Evolutionary conservation across 2,329 filamentous ascomycete species (phyloP), one percentile per base, ranked within the genome.

Genomic region (Clarireedia monteithiana): DNA sequence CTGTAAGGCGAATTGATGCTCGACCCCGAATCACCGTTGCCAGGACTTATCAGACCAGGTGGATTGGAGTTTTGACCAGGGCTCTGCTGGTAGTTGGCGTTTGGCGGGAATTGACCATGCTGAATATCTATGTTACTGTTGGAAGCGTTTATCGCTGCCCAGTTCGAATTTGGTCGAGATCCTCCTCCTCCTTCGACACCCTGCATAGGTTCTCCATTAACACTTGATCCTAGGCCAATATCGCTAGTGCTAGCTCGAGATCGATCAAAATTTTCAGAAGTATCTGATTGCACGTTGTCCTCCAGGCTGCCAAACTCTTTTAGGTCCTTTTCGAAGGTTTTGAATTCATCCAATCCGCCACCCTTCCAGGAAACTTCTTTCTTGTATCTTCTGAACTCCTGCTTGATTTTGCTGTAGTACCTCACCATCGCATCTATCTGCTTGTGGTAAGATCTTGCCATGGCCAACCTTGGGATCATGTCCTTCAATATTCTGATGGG

Each of bases 271-370:
- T 66, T 62, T 38, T 68, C 64, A 10, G 63, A 64, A 14, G 55
- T 61, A 50, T 66, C 64, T 23, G 64, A 63, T 14, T 44, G 57
- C 15, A 23, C 56, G 44, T 57, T 55, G 26, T 66, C 60, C 39
- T 60, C 62, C 38, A 67, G 55, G 27, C 59, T 62, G n/a, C 83
- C 83, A 2, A 85, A 74, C 4, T 69, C 75, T 6, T 61, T 55
- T 1, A 86, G 71, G 63, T 84, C 82, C 50, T 72, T 67, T 61
- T 73, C 76, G 30, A 84, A 67, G 9, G 73, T 67, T 58, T 74
- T 76, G 68, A 79, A 84, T 61, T 82, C 78, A 59, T 81, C 79
- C 3, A 81, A 67, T 1, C 77, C 81, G 36, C 79, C 81, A 14
- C 79, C 70, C 62, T 60, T 71, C 65, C 58, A 68, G 59, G 38